These are phyloP conservation scores for Phytophthora uliginosa DNA, from an alignment of 352 stramenopile genomes.

Conservation along the genomic window DNA sequence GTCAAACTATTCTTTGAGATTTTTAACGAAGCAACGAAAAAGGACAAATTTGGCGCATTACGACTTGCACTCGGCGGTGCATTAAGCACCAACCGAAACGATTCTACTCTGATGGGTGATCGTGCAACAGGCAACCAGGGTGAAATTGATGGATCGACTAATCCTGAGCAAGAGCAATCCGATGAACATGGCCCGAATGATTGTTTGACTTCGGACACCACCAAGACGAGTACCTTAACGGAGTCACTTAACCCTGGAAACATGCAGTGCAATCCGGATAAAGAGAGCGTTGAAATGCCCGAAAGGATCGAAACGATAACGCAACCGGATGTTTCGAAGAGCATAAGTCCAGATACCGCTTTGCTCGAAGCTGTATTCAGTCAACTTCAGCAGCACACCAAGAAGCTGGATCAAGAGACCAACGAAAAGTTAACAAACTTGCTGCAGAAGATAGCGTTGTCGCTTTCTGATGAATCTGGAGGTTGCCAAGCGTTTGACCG, in stretches of 20 bases:
- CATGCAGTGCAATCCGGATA: not conserved
- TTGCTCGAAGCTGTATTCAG: slow-evolving; percentile 31
- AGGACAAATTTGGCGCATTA: slow-evolving; percentile 24
- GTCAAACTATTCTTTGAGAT: slow-evolving; percentile 21
- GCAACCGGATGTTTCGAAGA: not conserved
- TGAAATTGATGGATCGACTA: slow-evolving; percentile 18
- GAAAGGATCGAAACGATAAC: not conserved
- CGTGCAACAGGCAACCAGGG: slow-evolving; percentile 25
- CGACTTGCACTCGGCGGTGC: slow-evolving; percentile 29
- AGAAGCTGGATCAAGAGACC: slow-evolving; percentile 37
- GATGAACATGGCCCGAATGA: not conserved
- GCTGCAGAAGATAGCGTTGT: slow-evolving; percentile 32
- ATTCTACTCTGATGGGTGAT: not conserved
- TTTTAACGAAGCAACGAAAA: slow-evolving; percentile 23
- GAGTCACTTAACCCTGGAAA: not conserved
- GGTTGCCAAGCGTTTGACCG: slow-evolving; percentile 35
- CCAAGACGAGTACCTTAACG: not conserved
- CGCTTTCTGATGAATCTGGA: slow-evolving; percentile 30
- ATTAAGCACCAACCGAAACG: slow-evolving; percentile 10
- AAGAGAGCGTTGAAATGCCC: not conserved
- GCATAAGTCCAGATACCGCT: not conserved
- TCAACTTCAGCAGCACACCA: slow-evolving; percentile 39
- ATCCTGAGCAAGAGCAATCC: slow-evolving; percentile 3
- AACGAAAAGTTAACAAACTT: slow-evolving; percentile 35
- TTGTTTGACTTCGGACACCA: not conserved